Evolutionary conservation across 2,329 filamentous ascomycete genomes (phyloP), one percentile per base, ranked within the genome.

Genomic region (Aspergillus puulaauensis): DNA sequence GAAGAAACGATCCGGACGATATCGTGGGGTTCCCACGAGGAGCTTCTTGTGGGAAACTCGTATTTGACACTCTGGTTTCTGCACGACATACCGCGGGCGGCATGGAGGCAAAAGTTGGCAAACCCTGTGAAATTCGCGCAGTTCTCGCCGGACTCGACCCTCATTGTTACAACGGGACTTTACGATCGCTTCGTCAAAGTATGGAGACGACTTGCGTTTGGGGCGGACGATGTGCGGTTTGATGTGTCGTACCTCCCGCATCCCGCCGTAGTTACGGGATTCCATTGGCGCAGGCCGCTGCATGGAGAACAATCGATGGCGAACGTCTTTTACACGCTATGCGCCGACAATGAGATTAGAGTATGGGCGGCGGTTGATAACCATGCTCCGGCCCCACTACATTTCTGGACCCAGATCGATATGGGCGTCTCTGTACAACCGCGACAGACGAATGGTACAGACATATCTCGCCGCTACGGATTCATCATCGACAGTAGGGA

Each of bases 241-340:
- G 93, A 98, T 67, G 88, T 96, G 67, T 87, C 88, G 27, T 98
- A 98, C 74, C 85, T 99, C 2, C 82, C 87, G n/a, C 95, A 99
- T 71, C 90, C 91, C 1, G 82, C 84, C 24, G 77, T 88, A 1
- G 86, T 99, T n/a, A 93, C 90, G 3, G 86, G 85, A 59, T 77
- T 96, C 59, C 88, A 93, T 71, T 99, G 96, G 96, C 87, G 91
- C 47, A 85, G 86, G 61, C 90, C 91, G 6, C 85, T 86, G 61
- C 86, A 95, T 68, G 77, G 86, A 14, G 90, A 93, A 37, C 90
- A 96, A 70, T 86, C 86, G 6, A 84, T 89, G 55, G 90, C 95
- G 40, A 95, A 96, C 73, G 88, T 96, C 0, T 82, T 99, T 1
- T 98, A 96, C 70, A 96, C 95, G 0, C 86, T 93, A 62, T 96